A percentile compares a stretch with the other conserved stretches of the same genome.
These are phyloP conservation scores for Lentinula novae-zelandiae DNA, from an alignment of 1,284 basidiomycete genomes.

Conservation along the genomic window DNA sequence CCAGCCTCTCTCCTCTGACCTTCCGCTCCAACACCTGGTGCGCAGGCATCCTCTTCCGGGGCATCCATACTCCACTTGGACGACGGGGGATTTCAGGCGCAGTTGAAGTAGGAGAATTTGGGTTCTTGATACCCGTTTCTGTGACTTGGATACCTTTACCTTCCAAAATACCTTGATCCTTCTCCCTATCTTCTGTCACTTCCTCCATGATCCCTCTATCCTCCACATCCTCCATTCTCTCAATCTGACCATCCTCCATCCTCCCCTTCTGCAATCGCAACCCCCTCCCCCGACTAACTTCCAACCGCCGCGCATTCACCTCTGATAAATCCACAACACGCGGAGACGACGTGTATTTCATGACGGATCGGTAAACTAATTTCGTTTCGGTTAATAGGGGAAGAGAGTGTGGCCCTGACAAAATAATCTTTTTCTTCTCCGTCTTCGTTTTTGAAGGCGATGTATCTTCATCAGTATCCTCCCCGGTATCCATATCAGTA, in stretches of 20 bases:
- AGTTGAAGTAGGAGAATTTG: no score
- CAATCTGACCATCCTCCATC: no score
- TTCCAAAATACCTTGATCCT: neutral
- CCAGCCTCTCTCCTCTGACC: constrained; percentile 67
- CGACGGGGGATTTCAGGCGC: neutral
- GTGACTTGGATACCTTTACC: neutral
- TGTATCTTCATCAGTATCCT: no score
- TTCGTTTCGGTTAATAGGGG: constrained; percentile 79
- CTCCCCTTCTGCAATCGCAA: constrained; percentile 10
- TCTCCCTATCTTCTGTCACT: constrained; percentile 41
- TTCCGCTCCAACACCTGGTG: constrained; percentile 77
- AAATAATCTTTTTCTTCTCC: no score
- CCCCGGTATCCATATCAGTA: constrained; percentile 36
- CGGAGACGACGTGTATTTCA: constrained; percentile 75
- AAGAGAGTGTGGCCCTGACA: no score
- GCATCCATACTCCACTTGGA: constrained; percentile 54
- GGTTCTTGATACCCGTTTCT: constrained; percentile 20
- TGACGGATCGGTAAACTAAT: constrained; percentile 77
- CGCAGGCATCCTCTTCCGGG: constrained; percentile 72
- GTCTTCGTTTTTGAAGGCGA: no score
- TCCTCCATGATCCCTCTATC: no score
- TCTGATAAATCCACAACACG: constrained; percentile 79
- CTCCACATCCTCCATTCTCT: no score
- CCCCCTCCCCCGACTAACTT: constrained; percentile 26
- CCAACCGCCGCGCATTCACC: constrained; percentile 46